phyloP scores from a whole-genome alignment of 2,329 filamentous ascomycete species.

The Clonostachys byssicola region DNA sequence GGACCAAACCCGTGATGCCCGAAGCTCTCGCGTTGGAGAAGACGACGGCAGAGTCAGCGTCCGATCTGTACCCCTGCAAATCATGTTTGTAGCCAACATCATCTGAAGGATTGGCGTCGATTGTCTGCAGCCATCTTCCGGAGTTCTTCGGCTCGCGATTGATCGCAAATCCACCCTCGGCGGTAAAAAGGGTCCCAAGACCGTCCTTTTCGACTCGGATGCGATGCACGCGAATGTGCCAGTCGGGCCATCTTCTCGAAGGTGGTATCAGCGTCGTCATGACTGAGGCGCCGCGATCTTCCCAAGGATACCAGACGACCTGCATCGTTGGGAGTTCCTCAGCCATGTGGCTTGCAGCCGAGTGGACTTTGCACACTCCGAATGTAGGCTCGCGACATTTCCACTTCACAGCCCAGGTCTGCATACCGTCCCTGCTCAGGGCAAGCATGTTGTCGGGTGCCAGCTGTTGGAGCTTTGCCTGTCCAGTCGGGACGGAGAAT shows the following conservation, averaged over 20 bases:
- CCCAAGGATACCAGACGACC: conserved; percentile 8
- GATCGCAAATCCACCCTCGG: conserved; percentile 10
- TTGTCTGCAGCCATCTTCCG: neutral
- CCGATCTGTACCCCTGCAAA: too few relatives aligned
- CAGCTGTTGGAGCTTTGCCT: conserved; percentile 18
- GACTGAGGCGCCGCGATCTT: conserved; percentile 2
- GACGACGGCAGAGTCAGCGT: neutral
- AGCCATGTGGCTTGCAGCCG: neutral
- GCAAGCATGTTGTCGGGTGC: conserved; percentile 24
- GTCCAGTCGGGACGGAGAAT: conserved; percentile 31
- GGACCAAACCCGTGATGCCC: conserved; percentile 4
- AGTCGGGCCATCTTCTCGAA: conserved; percentile 53
- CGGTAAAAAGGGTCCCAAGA: conserved; percentile 2
- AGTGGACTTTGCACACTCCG: neutral
- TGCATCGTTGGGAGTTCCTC: conserved; percentile 1
- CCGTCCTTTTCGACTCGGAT: neutral
- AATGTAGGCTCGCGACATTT: conserved; percentile 3
- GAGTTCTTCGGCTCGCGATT: neutral
- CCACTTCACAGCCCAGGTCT: conserved; percentile 5
- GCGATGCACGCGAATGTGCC: conserved; percentile 49
- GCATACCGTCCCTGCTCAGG: conserved; percentile 7
- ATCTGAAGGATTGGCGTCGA: neutral
- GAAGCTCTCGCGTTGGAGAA: conserved; percentile 3
- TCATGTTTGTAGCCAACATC: too few relatives aligned
- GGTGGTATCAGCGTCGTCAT: conserved; percentile 7